These are phyloP conservation scores for Suhomyces anneliseae DNA, from an alignment of 1,139 yeast species.

Conservation along the genomic window DNA sequence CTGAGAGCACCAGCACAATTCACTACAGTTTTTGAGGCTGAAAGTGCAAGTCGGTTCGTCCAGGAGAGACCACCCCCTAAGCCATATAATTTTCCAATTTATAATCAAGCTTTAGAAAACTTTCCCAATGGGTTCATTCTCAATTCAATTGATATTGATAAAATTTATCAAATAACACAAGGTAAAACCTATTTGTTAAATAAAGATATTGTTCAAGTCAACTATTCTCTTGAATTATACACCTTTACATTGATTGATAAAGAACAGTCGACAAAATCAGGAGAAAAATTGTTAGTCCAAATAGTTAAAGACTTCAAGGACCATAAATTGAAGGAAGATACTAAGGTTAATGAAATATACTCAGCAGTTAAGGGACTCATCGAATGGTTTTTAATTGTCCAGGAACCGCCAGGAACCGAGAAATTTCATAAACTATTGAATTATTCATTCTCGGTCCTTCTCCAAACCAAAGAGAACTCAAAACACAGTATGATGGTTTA, in stretches of 20 bases:
- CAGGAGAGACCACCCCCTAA: constrained; percentile 1
- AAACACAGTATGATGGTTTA: constrained; percentile 11
- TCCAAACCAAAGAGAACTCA: constrained; percentile 1
- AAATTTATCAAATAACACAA: constrained; percentile 21
- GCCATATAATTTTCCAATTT: not conserved
- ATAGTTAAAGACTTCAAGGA: constrained; percentile 9
- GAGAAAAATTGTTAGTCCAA: constrained; percentile 17
- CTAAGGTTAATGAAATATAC: constrained; percentile 16
- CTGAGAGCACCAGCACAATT: constrained; percentile 31
- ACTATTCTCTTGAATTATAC: constrained; percentile 22
- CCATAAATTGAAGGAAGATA: not conserved
- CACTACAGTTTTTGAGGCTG: constrained; percentile 41
- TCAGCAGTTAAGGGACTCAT: constrained; percentile 25
- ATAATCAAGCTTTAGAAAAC: not conserved
- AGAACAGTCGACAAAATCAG: constrained; percentile 17
- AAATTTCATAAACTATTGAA: constrained; percentile 10
- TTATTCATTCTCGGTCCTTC: constrained; percentile 17
- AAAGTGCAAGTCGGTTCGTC: constrained; percentile 25
- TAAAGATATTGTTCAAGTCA: constrained; percentile 21
- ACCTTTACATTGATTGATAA: constrained; percentile 29
- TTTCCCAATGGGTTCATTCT: constrained; percentile 19
- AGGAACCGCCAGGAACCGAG: constrained; percentile 24
- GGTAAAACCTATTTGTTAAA: constrained; percentile 24
- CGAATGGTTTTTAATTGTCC: constrained; percentile 36
- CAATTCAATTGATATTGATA: constrained; percentile 20